Evolutionary conservation across 2,329 filamentous ascomycete species (phyloP), one percentile per base, ranked within the genome.

Genomic region (Metarhizium brunneum): DNA sequence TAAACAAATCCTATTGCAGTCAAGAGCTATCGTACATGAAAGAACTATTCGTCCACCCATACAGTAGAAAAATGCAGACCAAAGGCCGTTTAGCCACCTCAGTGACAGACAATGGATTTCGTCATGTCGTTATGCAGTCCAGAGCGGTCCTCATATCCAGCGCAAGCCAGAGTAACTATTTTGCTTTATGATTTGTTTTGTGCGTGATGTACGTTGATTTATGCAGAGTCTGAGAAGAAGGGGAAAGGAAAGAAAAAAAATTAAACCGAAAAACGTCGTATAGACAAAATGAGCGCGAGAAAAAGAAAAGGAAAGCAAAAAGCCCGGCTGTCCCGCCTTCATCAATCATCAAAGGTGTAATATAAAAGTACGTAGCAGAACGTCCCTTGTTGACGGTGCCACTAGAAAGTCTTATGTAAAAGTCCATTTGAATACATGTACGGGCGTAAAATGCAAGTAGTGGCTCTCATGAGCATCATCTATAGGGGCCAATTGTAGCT

Each of bases 401-500:
- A 16, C 3, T 6, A 30, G 25, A 30, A 30, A 48, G 10, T 48
- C 25, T 30, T 48, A 8, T 18, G 45, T 16, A 29, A 32, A 52
- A 52, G 36, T 52, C 42, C 32, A 49, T 43, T 49, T 54, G 45
- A 48, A 29, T 53, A 50, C 54, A 50, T 58, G 58, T 64, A 63
- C 61, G 63, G 56, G 66, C 64, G 59, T 66, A 55, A 64, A 61
- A 52, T 63, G 59, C 56, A 51, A 52, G 47, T 58, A 63, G 67
- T 60, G 62, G 64, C 63, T 60, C 59, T 48, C 45, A 30, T 30
- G 60, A 64, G 62, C 60, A 57, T 75, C 66, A 80, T 69, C 77
- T 71, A 65, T 78, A 79, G 56, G 69, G 66, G 59, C 73, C 70
- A 14, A 72, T 69, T 40, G 73, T 68, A 56, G 72, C 68, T 18